Evolutionary conservation across 2,329 filamentous ascomycete genomes (phyloP), one percentile per base, ranked within the genome.

Genomic region (Diaporthe sp.): DNA sequence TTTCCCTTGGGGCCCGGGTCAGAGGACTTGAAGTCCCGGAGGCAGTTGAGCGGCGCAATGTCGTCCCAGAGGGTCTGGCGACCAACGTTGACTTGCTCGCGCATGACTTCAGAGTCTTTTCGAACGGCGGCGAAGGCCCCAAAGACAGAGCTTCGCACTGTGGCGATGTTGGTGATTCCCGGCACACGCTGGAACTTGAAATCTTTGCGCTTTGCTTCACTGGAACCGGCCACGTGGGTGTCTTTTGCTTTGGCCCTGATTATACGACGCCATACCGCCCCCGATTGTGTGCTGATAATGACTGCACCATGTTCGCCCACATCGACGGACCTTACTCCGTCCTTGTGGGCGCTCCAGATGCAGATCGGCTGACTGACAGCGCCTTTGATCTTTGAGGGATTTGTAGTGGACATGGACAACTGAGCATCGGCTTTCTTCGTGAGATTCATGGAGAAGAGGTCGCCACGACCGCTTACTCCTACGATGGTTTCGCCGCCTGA

Each of bases 171-270:
- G 2, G 95, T 98, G 72, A 99, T 90, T 55, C 94, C 95, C 1
- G 97, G 93, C 12, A 99, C 92, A 73, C 97, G 92, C 79, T 96
- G 92, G 78, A 98, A 99, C 81, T 99, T 99, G 86, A 97, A 98
- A 80, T 98, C 95, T 78, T 97, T 97, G 17, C 91, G 89, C 78
- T 91, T 94, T 44, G 88, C 86, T 30, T 92, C 91, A 1, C 85
- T 83, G 2, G 83, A 82, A 4, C 85, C 85, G 17, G 85, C 70
- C 27, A 83, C 83, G 1, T 86, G 85, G 7, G 90, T 87, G 77
- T 93, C 92, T 79, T 97, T 97, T 66, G 93, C 92, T 77, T 96
- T 97, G 35, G 90, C 88, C 75, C 97, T 91, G 80, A 94, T 95
- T 69, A 97, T 92, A 74, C 96, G 93, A 78, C 92, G 92, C 96